Base-by-base conservation (phyloP, 768 basidiomycete species). In the Suillus bovinus region DNA sequence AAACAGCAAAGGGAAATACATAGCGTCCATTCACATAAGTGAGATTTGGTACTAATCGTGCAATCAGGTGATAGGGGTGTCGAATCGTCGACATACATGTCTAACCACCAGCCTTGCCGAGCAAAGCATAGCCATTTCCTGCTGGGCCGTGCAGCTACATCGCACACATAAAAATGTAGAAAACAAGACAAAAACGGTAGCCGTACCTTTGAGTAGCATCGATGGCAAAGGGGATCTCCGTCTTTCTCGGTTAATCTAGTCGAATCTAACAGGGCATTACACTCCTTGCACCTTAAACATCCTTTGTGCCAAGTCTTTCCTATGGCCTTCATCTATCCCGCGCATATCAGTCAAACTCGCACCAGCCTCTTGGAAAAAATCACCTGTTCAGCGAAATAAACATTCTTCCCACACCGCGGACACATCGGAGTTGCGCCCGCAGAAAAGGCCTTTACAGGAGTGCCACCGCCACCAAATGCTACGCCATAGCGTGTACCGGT, bases 371-470 rank as follows among this genome's bases (percentile, higher is more conserved):
- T 6, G 31, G 9, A 20, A 24, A 38, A 22, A 64, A 68, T 22
- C 52, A 86, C 90, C 82, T 91, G 90, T 72, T 94, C 91, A 16
- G 92, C 91, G 69, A 94, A 93, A 76, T 90, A 94, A 11, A 94
- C 92, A 58, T 82, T 87, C 80, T 89, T 86, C 41, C 78, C 79
- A 66, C 92, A 94, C 60, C 81, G 80, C 10, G 87, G 85, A 67
- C 92, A 94, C 22, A 70, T 70, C 22, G 91, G 89, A 9, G 85
- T 74, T n/a, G 62, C 84, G 24, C 82, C 81, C 27, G 72, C 76
- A 39, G 55, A 38, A 39, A 56, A 88, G 63, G 80, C 79, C 62
- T 74, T 80, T 11, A 78, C 78, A 34, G 81, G 77, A 33, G 72
- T 74, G 14, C 78, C 77, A 5, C 78, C 78, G 34, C 78, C 77